These are phyloP conservation scores for Leccinum sublutescens DNA, from an alignment of 768 basidiomycete genomes.

Conservation along the genomic window DNA sequence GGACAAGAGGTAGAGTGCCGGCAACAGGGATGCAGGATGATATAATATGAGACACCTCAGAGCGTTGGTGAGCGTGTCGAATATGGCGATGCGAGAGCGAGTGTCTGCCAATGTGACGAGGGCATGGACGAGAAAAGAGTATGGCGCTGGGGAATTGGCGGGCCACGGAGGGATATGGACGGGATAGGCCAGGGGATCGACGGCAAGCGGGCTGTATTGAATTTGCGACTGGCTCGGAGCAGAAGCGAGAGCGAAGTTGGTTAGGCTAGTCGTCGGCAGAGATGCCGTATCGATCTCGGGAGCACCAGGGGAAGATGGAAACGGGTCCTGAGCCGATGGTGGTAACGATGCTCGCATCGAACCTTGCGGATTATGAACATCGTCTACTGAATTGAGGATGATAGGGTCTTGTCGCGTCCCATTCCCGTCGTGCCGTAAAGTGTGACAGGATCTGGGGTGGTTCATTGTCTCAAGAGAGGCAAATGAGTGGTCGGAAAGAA, in stretches of 20 bases:
- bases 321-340: conserved; percentile 16
- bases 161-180: conserved; percentile 45
- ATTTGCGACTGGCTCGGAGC: conserved; percentile 26
- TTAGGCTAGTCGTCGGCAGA: conserved; percentile 4
- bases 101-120: conserved; percentile 62
- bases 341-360: conserved; percentile 5
- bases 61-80: conserved; percentile 70
- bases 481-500: conserved; percentile 17
- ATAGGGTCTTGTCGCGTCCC: conserved; percentile 27
- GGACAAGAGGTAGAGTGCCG: conserved; percentile 79
- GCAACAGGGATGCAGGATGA: conserved; percentile 66
- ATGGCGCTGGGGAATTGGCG: conserved; percentile 47
- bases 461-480: conserved; percentile 10
- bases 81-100: conserved; percentile 68
- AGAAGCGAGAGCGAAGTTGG: conserved; percentile 14
- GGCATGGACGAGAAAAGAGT: conserved; percentile 67
- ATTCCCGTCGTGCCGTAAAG: conserved; percentile 23
- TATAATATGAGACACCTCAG: conserved; percentile 64
- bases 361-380: conserved; percentile 6
- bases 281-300: conserved; percentile 9
- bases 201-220: conserved; percentile 32
- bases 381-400: conserved; percentile 23
- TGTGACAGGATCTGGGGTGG: not conserved
- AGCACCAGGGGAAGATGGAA: conserved; percentile 8
- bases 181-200: conserved; percentile 51